A percentile compares a stretch with the other conserved stretches of the same genome.
Evolutionary conservation across 2,329 filamentous ascomycete genomes (phyloP).

Genomic region (Alternaria dauci): DNA sequence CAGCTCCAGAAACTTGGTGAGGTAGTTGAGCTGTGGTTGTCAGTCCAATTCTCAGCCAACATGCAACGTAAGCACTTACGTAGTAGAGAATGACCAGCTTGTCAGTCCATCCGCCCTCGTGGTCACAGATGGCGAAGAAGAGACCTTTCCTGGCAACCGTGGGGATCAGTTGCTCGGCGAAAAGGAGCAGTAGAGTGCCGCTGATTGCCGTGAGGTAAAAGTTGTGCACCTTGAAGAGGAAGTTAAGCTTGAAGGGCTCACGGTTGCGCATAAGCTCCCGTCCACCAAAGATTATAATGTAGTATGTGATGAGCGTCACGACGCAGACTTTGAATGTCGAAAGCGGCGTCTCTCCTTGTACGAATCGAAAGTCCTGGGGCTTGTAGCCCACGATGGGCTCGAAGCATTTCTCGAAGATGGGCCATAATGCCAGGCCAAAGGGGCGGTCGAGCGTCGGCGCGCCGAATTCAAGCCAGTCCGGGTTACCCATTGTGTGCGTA

Average conservation of each 20-base stretch:
- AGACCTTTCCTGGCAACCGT: constrained; percentile 81
- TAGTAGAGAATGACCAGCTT: constrained; percentile 95
- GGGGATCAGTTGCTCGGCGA: constrained; percentile 88
- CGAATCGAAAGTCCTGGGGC: constrained; percentile 85
- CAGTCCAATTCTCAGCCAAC: constrained; percentile 40
- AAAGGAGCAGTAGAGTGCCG: constrained; percentile 79
- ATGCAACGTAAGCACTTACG: constrained; percentile 64
- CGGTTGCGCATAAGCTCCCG: constrained; percentile 90
- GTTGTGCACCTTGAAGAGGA: constrained; percentile 95
- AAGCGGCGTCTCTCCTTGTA: constrained; percentile 82
- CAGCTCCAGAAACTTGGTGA: constrained; percentile 96
- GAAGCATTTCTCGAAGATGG: constrained; percentile 89
- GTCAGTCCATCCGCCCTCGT: constrained; percentile 89
- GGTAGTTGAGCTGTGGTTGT: constrained; percentile 82
- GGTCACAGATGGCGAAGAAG: constrained; percentile 87
- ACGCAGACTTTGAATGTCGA: constrained; percentile 86
- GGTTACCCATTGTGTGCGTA: constrained; percentile 57
- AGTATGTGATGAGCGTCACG: constrained; percentile 86
- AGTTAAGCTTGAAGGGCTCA: constrained; percentile 84
- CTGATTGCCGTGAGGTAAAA: constrained; percentile 90
- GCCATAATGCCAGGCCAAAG: constrained; percentile 92
- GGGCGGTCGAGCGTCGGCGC: constrained; percentile 87
- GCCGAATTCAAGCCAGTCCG: constrained; percentile 62
- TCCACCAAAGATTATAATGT: constrained; percentile 90
- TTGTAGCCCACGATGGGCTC: constrained; percentile 80